A percentile compares a stretch with the other conserved stretches of the same genome.
Conservation (phyloP, 2,329 filamentous ascomycete genomes). For the Penicillium sp. region DNA sequence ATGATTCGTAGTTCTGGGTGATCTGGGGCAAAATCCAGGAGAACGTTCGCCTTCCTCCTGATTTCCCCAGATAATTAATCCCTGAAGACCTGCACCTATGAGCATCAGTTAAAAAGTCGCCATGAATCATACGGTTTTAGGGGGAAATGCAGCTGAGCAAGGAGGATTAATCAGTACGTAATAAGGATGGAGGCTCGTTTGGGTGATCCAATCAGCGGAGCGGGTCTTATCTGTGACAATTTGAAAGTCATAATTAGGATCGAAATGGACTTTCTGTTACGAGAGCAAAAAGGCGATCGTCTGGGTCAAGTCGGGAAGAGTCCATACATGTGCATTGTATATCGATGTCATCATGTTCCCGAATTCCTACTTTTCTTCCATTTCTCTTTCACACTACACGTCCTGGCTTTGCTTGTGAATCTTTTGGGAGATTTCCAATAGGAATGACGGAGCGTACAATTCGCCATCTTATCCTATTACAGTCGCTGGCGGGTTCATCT, state of each 20-base stretch:
- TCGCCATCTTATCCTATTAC: constrained; percentile 30
- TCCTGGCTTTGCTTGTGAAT: too few relatives aligned
- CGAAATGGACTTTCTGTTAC: constrained; percentile 18
- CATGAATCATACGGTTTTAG: neutral
- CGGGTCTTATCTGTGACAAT: constrained; percentile 33
- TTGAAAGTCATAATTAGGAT: constrained; percentile 18
- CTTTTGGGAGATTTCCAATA: neutral
- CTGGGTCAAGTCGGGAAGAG: constrained; percentile 11
- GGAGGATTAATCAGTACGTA: constrained; percentile 32
- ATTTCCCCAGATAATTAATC: neutral
- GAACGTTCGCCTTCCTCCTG: neutral
- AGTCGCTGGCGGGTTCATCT: constrained; percentile 26
- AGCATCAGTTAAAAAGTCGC: neutral
- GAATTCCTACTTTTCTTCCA: neutral
- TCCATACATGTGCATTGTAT: constrained; percentile 9
- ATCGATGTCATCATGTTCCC: constrained; percentile 22
- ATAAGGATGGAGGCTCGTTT: constrained; percentile 24
- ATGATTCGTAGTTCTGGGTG: neutral
- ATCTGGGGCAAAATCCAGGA: neutral
- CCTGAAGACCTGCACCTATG: neutral
- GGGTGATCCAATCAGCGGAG: constrained; percentile 30
- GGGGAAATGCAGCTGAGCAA: neutral
- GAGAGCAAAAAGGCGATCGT: constrained; percentile 25
- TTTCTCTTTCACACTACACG: neutral
- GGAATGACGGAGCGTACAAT: constrained; percentile 34